Evolutionary conservation across 176 grass and related monocot genomes (phyloP).

Genomic region (Poa annua): DNA sequence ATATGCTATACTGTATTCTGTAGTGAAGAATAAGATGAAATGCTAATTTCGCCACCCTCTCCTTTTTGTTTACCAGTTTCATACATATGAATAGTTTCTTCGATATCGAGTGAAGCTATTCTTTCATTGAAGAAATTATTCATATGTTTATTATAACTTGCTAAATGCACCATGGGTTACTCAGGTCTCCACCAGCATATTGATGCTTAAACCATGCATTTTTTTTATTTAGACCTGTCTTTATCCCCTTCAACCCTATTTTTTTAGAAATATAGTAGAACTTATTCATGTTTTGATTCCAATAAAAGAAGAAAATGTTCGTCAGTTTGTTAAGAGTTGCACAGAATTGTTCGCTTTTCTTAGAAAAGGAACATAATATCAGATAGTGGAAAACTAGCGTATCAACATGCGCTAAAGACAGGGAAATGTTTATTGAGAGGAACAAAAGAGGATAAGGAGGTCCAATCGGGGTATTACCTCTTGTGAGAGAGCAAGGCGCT

Average conservation of each 20-base stretch:
- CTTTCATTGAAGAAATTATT: background rate
- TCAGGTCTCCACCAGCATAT: background rate
- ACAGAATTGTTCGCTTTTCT: background rate
- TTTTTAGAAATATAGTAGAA: background rate
- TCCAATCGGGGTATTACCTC: background rate
- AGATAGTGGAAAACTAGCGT: background rate
- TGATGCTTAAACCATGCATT: background rate
- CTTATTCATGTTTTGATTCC: background rate
- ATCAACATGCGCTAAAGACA: background rate
- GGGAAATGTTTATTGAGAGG: background rate
- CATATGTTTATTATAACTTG: background rate
- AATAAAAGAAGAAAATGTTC: background rate
- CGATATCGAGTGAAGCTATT: background rate
- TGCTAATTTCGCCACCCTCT: background rate
- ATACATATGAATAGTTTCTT: background rate
- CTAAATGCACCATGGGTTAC: background rate
- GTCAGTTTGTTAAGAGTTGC: background rate
- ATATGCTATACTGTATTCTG: background rate
- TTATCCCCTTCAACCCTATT: background rate
- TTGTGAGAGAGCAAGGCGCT: background rate
- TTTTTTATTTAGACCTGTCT: background rate
- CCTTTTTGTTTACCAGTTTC: background rate
- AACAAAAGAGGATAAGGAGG: constrained; percentile 3
- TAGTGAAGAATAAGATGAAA: background rate
- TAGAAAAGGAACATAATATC: background rate